phyloP scores from a whole-genome alignment of 2,329 filamentous ascomycete genomes.

The Xylaria hypoxylon region DNA sequence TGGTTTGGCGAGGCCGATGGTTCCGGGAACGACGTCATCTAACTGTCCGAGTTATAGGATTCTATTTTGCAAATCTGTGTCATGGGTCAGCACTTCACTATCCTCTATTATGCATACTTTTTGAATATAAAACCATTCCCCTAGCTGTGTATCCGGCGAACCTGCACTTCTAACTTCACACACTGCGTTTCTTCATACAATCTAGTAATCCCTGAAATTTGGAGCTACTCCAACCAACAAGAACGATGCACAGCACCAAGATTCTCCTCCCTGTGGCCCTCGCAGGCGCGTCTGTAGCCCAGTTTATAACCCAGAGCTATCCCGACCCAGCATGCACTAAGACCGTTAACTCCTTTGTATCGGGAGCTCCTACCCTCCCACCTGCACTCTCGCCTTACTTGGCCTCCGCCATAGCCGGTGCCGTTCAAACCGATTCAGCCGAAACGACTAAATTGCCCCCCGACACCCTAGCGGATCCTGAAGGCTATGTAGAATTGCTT shows the following conservation, averaged over 20 bases:
- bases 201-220: background rate
- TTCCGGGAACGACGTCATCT: too few relatives aligned
- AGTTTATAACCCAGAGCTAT: slow-evolving; percentile 15
- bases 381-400: slow-evolving; percentile 5
- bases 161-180: too few relatives aligned
- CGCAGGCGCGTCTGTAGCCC: slow-evolving; percentile 12
- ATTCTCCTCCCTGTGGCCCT: background rate
- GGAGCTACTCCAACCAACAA: background rate
- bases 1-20: too few relatives aligned
- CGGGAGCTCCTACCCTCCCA: background rate
- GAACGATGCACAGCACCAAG: slow-evolving; percentile 16
- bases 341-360: background rate
- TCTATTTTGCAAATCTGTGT: too few relatives aligned
- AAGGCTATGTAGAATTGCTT: slow-evolving; percentile 11
- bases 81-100: too few relatives aligned
- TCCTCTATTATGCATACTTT: too few relatives aligned
- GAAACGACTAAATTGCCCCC: slow-evolving; percentile 3
- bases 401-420: background rate
- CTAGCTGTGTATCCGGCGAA: too few relatives aligned
- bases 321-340: background rate
- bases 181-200: background rate
- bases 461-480: slow-evolving; percentile 21
- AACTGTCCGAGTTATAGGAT: too few relatives aligned
- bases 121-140: too few relatives aligned
- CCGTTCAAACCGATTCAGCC: background rate